Base-by-base conservation (phyloP, 2,329 filamentous ascomycete species). In the Chaetomiaceae sp. region DNA sequence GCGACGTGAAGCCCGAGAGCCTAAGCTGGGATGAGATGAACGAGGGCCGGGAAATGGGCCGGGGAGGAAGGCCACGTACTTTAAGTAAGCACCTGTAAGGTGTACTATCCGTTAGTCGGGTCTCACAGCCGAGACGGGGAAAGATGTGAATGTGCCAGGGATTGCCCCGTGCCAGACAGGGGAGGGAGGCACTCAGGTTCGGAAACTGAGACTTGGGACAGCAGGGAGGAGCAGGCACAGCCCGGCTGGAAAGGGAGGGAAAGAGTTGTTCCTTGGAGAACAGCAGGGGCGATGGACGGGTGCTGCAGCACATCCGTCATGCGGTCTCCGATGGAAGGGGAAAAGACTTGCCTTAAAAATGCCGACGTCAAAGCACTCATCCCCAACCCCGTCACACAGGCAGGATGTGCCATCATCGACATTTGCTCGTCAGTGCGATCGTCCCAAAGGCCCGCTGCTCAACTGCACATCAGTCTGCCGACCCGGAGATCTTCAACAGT, bases 381-480 rank as follows among this genome's bases (percentile, higher is more conserved):
- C 27, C 25, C 25, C n/a, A n/a, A n/a, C n/a, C n/a, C n/a, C n/a
- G n/a, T n/a, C n/a, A n/a, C n/a, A 34, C 48, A 52, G 48, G 38
- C 27, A 39, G 34, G n/a, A 19, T 33, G 31, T 25, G 46, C 12
- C 39, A 6, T 9, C 11, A 42, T 29, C 11, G 23, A 15, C 20
- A n/a, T 27, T 27, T 19, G 25, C 31, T 39, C 17, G 40, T 50
- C 39, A 48, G 51, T 55, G 51, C 49, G 51, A 59, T 59, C 54
- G 48, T 49, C 48, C 8, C 42, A 29, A 17, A 34, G 33, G 19
- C 36, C 40, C 27, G 46, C 51, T 43, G 29, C 49, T 56, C 55
- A 56, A 7, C 38, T 54, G 57, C 47, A 40, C 57, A 57, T 60
- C 58, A 58, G 40, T 49, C 55, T 33, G 34, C 38, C 31, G 37